phyloP scores from a whole-genome alignment of 2,329 filamentous ascomycete genomes.

The Aspergillus aculeatinus region DNA sequence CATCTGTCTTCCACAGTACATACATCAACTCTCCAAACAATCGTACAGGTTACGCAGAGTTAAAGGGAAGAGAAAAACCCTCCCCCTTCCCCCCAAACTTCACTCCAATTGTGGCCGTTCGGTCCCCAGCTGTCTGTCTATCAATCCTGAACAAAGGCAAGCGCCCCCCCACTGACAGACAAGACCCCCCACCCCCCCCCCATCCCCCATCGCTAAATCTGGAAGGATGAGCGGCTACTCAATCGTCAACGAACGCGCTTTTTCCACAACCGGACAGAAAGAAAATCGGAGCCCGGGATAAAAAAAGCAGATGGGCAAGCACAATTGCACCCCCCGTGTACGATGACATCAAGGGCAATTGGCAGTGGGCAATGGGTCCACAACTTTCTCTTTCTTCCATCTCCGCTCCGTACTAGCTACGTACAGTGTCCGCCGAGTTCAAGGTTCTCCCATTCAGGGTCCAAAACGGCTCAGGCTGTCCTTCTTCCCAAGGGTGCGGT shows the following conservation, averaged over 20 bases:
- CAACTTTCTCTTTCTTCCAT: too few relatives aligned
- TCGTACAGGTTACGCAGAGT: neutral
- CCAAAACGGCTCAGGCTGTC: neutral
- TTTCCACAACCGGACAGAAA: slow-evolving; percentile 2
- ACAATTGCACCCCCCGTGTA: neutral
- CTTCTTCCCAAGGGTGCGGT: neutral
- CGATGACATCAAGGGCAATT: slow-evolving; percentile 3
- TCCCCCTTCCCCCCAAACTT: neutral
- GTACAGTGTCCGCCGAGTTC: too few relatives aligned
- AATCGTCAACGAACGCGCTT: neutral
- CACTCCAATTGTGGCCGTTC: slow-evolving; percentile 1
- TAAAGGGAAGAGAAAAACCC: neutral
- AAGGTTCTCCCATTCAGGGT: neutral
- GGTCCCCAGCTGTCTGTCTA: neutral
- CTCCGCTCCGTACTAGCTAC: too few relatives aligned
- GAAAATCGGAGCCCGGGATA: too few relatives aligned
- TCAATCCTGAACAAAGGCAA: neutral
- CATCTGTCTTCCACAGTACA: neutral
- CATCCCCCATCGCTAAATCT: neutral
- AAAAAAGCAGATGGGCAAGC: too few relatives aligned
- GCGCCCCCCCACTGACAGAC: neutral
- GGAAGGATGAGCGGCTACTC: slow-evolving; percentile 1
- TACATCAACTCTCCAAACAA: neutral
- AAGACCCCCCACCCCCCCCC: neutral
- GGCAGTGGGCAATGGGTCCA: too few relatives aligned